phyloP scores from a whole-genome alignment of 2,329 filamentous ascomycete genomes.

The Colletotrichum filicis region DNA sequence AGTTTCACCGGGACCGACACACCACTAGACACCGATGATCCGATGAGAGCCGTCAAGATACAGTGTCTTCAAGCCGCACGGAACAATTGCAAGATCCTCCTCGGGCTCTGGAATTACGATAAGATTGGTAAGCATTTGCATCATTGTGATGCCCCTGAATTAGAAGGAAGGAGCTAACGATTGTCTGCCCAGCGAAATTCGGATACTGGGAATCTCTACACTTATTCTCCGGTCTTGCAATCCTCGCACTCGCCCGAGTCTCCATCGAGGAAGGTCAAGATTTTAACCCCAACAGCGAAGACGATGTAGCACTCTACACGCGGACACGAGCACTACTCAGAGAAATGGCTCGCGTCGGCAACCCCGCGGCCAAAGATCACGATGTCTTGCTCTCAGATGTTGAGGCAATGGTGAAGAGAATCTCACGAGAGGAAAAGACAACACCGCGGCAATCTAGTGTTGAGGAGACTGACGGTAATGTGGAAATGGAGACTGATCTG shows the following conservation, averaged over 20 bases:
- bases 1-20: not conserved
- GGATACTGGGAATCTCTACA: constrained; percentile 41
- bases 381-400: constrained; percentile 32
- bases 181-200: constrained; percentile 34
- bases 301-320: constrained; percentile 22
- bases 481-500: not conserved
- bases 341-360: constrained; percentile 32
- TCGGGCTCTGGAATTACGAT: constrained; percentile 15
- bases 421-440: not conserved
- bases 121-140: constrained; percentile 28
- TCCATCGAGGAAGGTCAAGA: not conserved
- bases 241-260: constrained; percentile 34
- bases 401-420: constrained; percentile 30
- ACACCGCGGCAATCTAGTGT: not conserved
- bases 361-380: constrained; percentile 35
- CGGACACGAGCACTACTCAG: constrained; percentile 23
- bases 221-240: constrained; percentile 39
- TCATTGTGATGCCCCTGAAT: not conserved
- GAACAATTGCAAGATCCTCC: constrained; percentile 31
- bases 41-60: constrained; percentile 6
- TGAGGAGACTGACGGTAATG: not conserved
- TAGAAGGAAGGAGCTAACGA: not conserved
- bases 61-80: constrained; percentile 31
- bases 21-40: not conserved
- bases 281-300: not conserved